Percentiles rank a stretch among this genome's conserved stretches.
These are phyloP conservation scores for Tulasnella sp. DNA, from an alignment of 768 basidiomycete species.

Conservation along the genomic window DNA sequence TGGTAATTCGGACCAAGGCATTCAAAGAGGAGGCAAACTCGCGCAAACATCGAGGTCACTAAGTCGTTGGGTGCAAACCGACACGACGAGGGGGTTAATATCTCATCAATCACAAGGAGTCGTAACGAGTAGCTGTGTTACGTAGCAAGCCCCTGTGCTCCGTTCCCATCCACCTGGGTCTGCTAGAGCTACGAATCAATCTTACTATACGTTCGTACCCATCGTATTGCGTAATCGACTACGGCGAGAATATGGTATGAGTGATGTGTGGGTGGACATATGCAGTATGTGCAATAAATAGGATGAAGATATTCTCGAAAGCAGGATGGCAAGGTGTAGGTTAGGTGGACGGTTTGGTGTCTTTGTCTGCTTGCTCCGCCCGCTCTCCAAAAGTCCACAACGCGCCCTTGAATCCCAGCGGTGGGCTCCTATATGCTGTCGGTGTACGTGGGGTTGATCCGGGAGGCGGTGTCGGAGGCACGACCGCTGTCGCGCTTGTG, in stretches of 20 bases:
- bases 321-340: neutral
- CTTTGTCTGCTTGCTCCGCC: slow-evolving; percentile 4
- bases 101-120: too few relatives aligned
- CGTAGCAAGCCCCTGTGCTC: too few relatives aligned
- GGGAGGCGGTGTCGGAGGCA: neutral
- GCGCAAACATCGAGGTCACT: too few relatives aligned
- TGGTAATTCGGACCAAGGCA: too few relatives aligned
- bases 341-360: neutral
- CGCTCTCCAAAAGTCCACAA: slow-evolving; percentile 16
- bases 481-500: neutral
- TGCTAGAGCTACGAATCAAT: neutral
- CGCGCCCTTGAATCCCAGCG: slow-evolving; percentile 17
- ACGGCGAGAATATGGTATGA: neutral
- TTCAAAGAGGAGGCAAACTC: too few relatives aligned
- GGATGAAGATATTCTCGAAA: neutral
- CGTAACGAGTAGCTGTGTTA: too few relatives aligned
- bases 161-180: neutral
- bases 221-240: neutral
- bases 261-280: neutral
- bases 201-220: neutral
- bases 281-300: slow-evolving; percentile 1
- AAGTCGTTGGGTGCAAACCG: too few relatives aligned
- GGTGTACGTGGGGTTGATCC: neutral
- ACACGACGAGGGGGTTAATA: too few relatives aligned
- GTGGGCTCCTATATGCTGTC: neutral